Conservation (phyloP, 805 yeast genomes). For the Myxozyma geophila region DNA sequence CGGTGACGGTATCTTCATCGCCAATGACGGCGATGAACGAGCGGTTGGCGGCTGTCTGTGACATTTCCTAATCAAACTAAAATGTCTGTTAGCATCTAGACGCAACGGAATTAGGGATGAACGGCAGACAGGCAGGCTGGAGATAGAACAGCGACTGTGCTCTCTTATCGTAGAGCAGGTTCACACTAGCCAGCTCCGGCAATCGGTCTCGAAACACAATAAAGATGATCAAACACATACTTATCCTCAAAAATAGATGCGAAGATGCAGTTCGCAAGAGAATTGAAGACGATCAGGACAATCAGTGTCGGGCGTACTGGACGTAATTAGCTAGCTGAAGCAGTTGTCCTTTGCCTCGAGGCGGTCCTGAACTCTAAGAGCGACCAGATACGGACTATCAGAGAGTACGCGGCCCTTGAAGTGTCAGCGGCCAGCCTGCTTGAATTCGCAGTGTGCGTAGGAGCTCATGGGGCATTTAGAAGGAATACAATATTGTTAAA, state of each 20-base stretch:
- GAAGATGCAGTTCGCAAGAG: neutral
- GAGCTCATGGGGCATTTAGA: too few relatives aligned
- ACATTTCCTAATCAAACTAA: slow-evolving; percentile 15
- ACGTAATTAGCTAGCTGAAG: neutral
- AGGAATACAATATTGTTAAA: too few relatives aligned
- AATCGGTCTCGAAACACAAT: neutral
- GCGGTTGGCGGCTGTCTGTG: slow-evolving; percentile 57
- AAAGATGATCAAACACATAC: neutral
- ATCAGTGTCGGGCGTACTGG: slow-evolving; percentile 2
- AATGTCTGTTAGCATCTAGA: neutral
- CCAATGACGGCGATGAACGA: slow-evolving; percentile 91
- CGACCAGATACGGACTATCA: slow-evolving; percentile 14
- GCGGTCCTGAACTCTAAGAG: neutral
- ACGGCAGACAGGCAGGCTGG: neutral
- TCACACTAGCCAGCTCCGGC: neutral
- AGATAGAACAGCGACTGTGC: neutral
- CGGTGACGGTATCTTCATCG: slow-evolving; percentile 96
- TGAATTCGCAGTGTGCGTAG: too few relatives aligned
- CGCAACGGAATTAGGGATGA: neutral
- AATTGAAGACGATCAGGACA: slow-evolving; percentile 5
- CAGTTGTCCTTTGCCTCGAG: neutral
- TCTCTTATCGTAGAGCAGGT: neutral
- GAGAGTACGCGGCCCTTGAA: neutral
- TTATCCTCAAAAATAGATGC: slow-evolving; percentile 1
- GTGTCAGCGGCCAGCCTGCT: neutral